Percentiles rank a stretch among this genome's conserved stretches.
These are phyloP conservation scores for Candida sphagnicola DNA, from an alignment of 805 yeast species.

Conservation along the genomic window DNA sequence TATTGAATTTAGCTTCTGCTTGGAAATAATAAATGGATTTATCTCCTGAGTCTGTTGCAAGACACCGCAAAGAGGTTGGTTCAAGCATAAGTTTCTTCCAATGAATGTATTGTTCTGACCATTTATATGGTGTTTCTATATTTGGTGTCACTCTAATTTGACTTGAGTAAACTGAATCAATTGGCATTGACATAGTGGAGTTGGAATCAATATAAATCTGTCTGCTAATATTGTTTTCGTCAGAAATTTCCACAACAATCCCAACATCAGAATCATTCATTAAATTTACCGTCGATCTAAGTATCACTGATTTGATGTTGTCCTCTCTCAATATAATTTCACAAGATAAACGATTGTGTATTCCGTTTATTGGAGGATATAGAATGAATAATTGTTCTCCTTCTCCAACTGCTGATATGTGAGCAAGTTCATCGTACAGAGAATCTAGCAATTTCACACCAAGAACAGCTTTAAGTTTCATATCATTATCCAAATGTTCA, in stretches of 20 bases:
- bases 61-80: conserved; percentile 60
- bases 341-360: conserved; percentile 72
- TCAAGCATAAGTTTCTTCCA: conserved; percentile 61
- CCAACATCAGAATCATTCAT: conserved; percentile 60
- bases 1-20: conserved; percentile 61
- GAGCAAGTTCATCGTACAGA: conserved; percentile 48
- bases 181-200: conserved; percentile 63
- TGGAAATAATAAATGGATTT: conserved; percentile 61
- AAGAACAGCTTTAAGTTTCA: conserved; percentile 41
- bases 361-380: conserved; percentile 54
- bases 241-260: conserved; percentile 42
- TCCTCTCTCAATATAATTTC: conserved; percentile 68
- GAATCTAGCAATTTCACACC: conserved; percentile 61
- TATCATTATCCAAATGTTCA: conserved; percentile 67
- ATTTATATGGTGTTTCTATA: conserved; percentile 50
- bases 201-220: conserved; percentile 47
- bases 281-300: conserved; percentile 72
- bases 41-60: conserved; percentile 28
- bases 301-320: conserved; percentile 71
- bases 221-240: conserved; percentile 33
- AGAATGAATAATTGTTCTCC: conserved; percentile 77
- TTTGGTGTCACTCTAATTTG: conserved; percentile 61
- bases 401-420: conserved; percentile 69
- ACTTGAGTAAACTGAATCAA: conserved; percentile 60
- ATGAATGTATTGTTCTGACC: conserved; percentile 59